Evolutionary conservation across 768 basidiomycete genomes (phyloP).

Genomic region (Termitomyces sp.): DNA sequence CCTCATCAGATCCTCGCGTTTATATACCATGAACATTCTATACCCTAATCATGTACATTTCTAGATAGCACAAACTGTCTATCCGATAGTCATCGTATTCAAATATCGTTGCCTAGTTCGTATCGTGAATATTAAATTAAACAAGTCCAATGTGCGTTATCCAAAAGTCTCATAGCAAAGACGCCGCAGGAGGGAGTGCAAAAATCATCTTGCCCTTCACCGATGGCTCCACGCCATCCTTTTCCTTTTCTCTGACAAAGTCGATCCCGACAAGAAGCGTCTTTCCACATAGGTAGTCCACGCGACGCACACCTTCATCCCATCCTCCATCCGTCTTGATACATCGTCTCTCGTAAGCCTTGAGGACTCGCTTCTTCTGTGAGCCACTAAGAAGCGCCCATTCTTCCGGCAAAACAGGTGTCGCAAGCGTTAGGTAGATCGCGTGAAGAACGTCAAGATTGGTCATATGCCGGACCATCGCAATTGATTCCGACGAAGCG

Average conservation of each 20-base stretch:
- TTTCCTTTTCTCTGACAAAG: slow-evolving; percentile 34
- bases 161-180: neutral
- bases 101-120: neutral
- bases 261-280: slow-evolving; percentile 57
- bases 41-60: slow-evolving; percentile 7
- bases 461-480: slow-evolving; percentile 24
- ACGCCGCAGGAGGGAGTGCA: neutral
- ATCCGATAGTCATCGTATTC: neutral
- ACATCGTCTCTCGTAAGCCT: slow-evolving; percentile 60
- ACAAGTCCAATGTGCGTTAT: neutral
- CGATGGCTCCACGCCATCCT: slow-evolving; percentile 12
- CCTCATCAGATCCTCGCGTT: neutral
- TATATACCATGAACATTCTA: slow-evolving; percentile 3
- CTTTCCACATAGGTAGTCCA: slow-evolving; percentile 63
- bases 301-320: slow-evolving; percentile 61
- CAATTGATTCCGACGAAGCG: slow-evolving; percentile 1
- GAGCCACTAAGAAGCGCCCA: slow-evolving; percentile 56
- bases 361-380: slow-evolving; percentile 49
- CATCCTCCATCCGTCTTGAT: slow-evolving; percentile 55
- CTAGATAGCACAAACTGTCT: slow-evolving; percentile 5
- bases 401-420: slow-evolving; percentile 55
- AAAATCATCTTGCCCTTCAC: slow-evolving; percentile 47
- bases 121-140: neutral
- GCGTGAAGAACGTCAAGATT: slow-evolving; percentile 61
- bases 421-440: slow-evolving; percentile 48